phyloP scores from a whole-genome alignment of 139 green algal genomes.

The Dunaliella primolecta region DNA sequence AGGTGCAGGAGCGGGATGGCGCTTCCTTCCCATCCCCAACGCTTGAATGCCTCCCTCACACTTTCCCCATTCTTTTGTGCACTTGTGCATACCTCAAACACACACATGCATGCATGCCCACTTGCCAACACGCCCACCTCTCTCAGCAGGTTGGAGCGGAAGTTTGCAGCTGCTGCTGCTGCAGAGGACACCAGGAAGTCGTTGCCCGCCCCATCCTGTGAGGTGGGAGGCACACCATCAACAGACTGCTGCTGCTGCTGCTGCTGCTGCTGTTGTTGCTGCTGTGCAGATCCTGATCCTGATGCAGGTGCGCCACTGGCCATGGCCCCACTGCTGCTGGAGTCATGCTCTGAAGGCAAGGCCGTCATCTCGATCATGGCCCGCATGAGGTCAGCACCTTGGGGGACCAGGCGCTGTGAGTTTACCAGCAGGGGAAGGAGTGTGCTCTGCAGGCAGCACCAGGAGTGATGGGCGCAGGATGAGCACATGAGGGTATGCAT shows the following conservation, averaged over 20 bases:
- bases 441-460: too few relatives aligned
- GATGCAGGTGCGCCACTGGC: too few relatives aligned
- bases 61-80: too few relatives aligned
- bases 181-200: constrained; percentile 16
- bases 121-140: too few relatives aligned
- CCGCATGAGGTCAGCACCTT: constrained; percentile 30
- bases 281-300: neutral
- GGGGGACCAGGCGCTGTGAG: constrained; percentile 39
- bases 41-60: too few relatives aligned
- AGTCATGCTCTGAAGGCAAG: neutral
- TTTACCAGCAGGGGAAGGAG: constrained; percentile 73
- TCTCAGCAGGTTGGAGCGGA: constrained; percentile 56
- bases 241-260: neutral
- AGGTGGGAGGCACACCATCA: neutral
- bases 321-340: neutral
- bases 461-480: constrained; percentile 7
- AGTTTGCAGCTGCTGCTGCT: constrained; percentile 52
- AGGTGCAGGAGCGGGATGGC: too few relatives aligned
- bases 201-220: neutral
- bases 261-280: neutral
- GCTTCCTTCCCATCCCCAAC: too few relatives aligned
- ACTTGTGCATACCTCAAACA: too few relatives aligned
- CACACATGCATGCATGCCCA: too few relatives aligned
- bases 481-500: neutral
- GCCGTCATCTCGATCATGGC: constrained; percentile 50